These are phyloP conservation scores for Bruguiera hainesii DNA, from an alignment of 441 rosid genomes.

Conservation along the genomic window DNA sequence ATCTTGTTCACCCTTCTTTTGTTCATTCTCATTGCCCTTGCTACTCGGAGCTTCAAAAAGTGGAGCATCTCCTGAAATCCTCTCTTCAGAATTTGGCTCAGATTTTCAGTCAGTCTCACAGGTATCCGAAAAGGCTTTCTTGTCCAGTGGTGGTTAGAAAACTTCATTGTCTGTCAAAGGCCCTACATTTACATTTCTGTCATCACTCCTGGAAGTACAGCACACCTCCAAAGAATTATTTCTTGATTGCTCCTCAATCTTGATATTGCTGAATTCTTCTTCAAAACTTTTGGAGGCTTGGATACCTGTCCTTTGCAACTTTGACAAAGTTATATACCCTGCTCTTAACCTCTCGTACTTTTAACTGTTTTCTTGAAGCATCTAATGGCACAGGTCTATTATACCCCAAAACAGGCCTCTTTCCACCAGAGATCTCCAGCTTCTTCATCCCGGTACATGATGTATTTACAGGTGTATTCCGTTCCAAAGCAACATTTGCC, in stretches of 20 bases:
- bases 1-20: conserved; percentile 12
- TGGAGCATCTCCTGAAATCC: conserved; percentile 8
- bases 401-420: conserved; percentile 33
- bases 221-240: conserved; percentile 20
- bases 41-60: conserved; percentile 1
- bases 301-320: conserved; percentile 30
- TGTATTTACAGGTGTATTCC: conserved; percentile 42
- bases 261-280: conserved; percentile 32
- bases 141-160: neutral
- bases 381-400: conserved; percentile 31
- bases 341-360: conserved; percentile 80
- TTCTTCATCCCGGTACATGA: conserved; percentile 58
- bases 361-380: conserved; percentile 38
- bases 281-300: conserved; percentile 30
- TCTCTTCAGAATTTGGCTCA: conserved; percentile 1
- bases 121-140: conserved; percentile 17
- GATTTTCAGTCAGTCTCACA: neutral
- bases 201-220: conserved; percentile 15
- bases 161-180: conserved; percentile 1
- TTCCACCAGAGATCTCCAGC: conserved; percentile 51
- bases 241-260: conserved; percentile 33
- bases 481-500: conserved; percentile 50
- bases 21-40: conserved; percentile 18
- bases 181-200: conserved; percentile 12
- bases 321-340: conserved; percentile 49